These are phyloP conservation scores for Myriosclerotinia curreyana DNA, from an alignment of 2,329 filamentous ascomycete genomes.

Conservation along the genomic window DNA sequence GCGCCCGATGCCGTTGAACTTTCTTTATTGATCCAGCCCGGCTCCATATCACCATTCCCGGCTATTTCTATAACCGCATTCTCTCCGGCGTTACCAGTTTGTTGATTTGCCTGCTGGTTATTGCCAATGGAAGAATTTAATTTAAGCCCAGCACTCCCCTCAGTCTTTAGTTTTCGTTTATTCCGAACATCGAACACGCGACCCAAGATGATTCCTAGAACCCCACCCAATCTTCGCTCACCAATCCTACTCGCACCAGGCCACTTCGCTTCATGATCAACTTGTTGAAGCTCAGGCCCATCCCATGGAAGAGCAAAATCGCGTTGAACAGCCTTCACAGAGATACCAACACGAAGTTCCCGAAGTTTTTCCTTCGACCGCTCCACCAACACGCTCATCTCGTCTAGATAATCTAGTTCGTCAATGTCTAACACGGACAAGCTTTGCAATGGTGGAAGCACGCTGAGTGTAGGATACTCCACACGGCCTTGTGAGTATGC, in stretches of 20 bases:
- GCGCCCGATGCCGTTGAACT: slow-evolving; percentile 22
- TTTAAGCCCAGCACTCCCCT: slow-evolving; percentile 28
- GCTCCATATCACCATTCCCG: not conserved
- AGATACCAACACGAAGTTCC: slow-evolving; percentile 72
- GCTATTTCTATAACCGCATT: not conserved
- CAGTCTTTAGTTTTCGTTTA: slow-evolving; percentile 33
- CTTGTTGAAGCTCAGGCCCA: slow-evolving; percentile 58
- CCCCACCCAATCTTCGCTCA: slow-evolving; percentile 63
- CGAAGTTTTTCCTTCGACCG: slow-evolving; percentile 63
- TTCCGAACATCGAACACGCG: slow-evolving; percentile 60
- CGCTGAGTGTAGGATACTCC: slow-evolving; percentile 77
- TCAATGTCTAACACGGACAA: slow-evolving; percentile 78
- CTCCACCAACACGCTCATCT: slow-evolving; percentile 74
- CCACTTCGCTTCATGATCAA: slow-evolving; percentile 57
- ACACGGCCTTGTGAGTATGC: slow-evolving; percentile 57
- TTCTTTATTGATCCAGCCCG: slow-evolving; percentile 20
- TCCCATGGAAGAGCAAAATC: slow-evolving; percentile 64
- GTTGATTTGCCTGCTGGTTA: not conserved
- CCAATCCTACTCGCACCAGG: slow-evolving; percentile 56
- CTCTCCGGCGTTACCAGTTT: not conserved
- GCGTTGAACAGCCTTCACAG: slow-evolving; percentile 45
- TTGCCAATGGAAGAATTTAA: not conserved
- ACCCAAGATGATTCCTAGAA: slow-evolving; percentile 66
- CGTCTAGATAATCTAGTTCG: slow-evolving; percentile 77
- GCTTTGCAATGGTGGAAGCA: slow-evolving; percentile 70